Conservation (phyloP, 441 rosid species). For the Jatropha podagrica region DNA sequence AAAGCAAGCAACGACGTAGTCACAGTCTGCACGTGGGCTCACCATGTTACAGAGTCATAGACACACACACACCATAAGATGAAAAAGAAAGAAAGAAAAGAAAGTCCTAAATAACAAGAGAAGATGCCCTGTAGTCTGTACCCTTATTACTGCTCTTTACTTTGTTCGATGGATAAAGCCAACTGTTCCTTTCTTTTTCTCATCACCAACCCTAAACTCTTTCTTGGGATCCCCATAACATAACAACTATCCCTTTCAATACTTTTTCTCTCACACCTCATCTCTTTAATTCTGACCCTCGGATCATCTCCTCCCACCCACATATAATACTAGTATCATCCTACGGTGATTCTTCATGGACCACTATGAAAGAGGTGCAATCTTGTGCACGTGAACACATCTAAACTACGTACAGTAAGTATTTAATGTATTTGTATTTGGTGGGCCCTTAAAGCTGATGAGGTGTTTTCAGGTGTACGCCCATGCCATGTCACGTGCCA, state of each 20-base stretch:
- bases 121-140: background rate
- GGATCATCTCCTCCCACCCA: background rate
- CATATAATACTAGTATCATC: background rate
- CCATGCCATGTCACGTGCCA: slow-evolving; percentile 32
- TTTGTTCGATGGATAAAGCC: background rate
- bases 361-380: background rate
- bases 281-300: background rate
- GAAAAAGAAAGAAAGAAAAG: background rate
- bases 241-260: background rate
- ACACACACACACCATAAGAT: no score
- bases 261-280: background rate
- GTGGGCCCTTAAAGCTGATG: background rate
- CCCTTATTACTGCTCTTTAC: background rate
- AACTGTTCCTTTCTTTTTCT: background rate
- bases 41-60: background rate
- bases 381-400: slow-evolving; percentile 26
- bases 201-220: background rate
- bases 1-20: slow-evolving; percentile 15
- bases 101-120: slow-evolving; percentile 11
- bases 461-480: background rate
- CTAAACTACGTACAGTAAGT: no score
- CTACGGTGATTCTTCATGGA: slow-evolving; percentile 8
- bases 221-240: slow-evolving; percentile 24
- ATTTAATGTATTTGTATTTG: no score
- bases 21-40: slow-evolving; percentile 32